Evolutionary conservation across 2,329 filamentous ascomycete genomes (phyloP).

Genomic region (Helotiales sp.): DNA sequence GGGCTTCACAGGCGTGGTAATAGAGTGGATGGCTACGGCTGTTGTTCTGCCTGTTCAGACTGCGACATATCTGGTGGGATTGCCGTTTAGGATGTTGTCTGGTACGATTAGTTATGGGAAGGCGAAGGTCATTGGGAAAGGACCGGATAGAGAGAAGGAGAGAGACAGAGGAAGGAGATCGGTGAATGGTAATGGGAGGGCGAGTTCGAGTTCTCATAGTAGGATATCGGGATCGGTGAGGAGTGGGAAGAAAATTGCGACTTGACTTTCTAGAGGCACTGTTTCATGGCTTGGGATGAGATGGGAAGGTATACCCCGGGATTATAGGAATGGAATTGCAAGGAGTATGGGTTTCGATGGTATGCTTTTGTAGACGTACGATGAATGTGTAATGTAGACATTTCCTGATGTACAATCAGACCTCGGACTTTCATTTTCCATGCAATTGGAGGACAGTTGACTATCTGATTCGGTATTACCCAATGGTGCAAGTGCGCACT

Average conservation of each 20-base stretch:
- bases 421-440: no score
- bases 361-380: no score
- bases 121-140: constrained; percentile 15
- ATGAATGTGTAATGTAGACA: no score
- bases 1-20: constrained; percentile 22
- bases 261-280: neutral
- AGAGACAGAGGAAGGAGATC: constrained; percentile 14
- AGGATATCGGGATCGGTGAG: neutral
- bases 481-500: no score
- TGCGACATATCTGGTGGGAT: constrained; percentile 20
- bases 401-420: neutral
- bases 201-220: neutral
- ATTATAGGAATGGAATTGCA: neutral
- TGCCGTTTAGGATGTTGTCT: constrained; percentile 29
- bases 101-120: constrained; percentile 24
- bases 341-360: neutral
- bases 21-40: constrained; percentile 32
- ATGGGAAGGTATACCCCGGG: neutral
- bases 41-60: constrained; percentile 32
- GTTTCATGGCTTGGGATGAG: neutral
- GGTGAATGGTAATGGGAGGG: constrained; percentile 22
- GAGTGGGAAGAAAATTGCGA: neutral
- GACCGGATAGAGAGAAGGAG: constrained; percentile 6
- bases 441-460: no score
- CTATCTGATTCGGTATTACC: no score